phyloP scores from a whole-genome alignment of 768 basidiomycete genomes.

The Tremella mesenterica region DNA sequence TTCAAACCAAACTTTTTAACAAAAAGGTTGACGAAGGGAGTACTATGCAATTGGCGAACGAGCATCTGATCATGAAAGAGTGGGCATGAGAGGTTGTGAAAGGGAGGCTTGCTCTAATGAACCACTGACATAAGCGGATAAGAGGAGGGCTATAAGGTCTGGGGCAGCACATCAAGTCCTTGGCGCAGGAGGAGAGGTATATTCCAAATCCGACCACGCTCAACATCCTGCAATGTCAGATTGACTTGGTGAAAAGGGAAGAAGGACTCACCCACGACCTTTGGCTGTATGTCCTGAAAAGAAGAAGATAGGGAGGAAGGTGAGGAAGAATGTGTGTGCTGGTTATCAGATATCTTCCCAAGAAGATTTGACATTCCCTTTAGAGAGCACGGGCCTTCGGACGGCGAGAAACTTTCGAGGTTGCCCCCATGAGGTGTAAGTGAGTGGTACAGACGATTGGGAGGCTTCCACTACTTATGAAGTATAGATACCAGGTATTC shows the following conservation, averaged over 20 bases:
- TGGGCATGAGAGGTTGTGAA: background rate
- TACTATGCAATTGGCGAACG: constrained; percentile 1
- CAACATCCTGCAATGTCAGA: constrained; percentile 50
- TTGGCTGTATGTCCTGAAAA: constrained; percentile 73
- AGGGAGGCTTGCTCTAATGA: background rate
- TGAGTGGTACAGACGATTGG: background rate
- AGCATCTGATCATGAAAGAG: background rate
- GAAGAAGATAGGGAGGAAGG: constrained; percentile 70
- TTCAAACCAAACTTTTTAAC: constrained; percentile 28
- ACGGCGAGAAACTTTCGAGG: background rate
- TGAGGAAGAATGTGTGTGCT: constrained; percentile 69
- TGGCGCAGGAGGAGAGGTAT: constrained; percentile 75
- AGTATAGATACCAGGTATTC: background rate
- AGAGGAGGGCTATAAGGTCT: constrained; percentile 86
- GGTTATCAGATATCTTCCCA: background rate
- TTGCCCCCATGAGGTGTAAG: background rate
- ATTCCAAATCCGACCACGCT: constrained; percentile 68
- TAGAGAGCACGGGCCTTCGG: background rate
- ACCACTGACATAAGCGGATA: constrained; percentile 65
- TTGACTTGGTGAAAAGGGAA: constrained; percentile 32
- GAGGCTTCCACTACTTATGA: background rate
- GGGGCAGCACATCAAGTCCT: constrained; percentile 83
- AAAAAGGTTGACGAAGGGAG: constrained; percentile 37
- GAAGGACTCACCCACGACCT: constrained; percentile 57
- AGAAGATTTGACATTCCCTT: background rate